These are phyloP conservation scores for Solanum ossicruentum DNA, from an alignment of 257 asterid species.

Conservation along the genomic window DNA sequence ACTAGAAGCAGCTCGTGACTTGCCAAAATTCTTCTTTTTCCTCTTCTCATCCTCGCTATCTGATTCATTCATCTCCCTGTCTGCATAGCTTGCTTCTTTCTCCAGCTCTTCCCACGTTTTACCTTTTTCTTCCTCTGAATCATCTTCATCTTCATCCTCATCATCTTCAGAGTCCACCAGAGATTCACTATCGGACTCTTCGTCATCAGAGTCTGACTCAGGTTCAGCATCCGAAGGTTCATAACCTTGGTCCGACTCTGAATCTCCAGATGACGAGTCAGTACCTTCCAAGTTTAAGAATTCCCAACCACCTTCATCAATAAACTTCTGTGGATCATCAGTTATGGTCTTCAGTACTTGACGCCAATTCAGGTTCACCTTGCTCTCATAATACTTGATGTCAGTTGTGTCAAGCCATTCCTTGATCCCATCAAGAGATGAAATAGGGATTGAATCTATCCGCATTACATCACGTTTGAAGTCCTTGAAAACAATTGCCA, in stretches of 20 bases:
- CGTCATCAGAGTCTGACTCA: conserved; percentile 27
- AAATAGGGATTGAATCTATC: conserved; percentile 12
- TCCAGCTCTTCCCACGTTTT: conserved; percentile 20
- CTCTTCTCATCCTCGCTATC: conserved; percentile 22
- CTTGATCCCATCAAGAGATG: conserved; percentile 16
- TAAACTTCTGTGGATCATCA: conserved; percentile 15
- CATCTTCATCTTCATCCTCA: conserved; percentile 8
- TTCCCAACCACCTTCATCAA: conserved; percentile 23
- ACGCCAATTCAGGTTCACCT: conserved; percentile 19
- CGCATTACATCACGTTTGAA: conserved; percentile 17
- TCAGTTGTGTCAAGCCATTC: conserved; percentile 23
- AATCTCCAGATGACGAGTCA: conserved; percentile 13
- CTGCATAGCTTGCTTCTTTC: conserved; percentile 15
- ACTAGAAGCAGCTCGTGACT: conserved; percentile 8
- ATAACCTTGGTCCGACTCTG: conserved; percentile 16
- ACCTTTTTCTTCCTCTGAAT: conserved; percentile 12
- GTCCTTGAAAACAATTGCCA: conserved; percentile 21
- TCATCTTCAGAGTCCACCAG: conserved; percentile 14
- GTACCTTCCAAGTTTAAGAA: conserved; percentile 13
- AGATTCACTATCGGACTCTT: conserved; percentile 15
- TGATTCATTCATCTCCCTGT: conserved; percentile 13
- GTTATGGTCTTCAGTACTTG: conserved; percentile 11
- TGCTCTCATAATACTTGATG: conserved; percentile 20
- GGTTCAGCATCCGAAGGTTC: conserved; percentile 15
- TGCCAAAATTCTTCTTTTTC: conserved; percentile 12